Evolutionary conservation across 2,329 filamentous ascomycete genomes (phyloP), one percentile per base, ranked within the genome.

Genomic region (Fusarium brachygibbosum): DNA sequence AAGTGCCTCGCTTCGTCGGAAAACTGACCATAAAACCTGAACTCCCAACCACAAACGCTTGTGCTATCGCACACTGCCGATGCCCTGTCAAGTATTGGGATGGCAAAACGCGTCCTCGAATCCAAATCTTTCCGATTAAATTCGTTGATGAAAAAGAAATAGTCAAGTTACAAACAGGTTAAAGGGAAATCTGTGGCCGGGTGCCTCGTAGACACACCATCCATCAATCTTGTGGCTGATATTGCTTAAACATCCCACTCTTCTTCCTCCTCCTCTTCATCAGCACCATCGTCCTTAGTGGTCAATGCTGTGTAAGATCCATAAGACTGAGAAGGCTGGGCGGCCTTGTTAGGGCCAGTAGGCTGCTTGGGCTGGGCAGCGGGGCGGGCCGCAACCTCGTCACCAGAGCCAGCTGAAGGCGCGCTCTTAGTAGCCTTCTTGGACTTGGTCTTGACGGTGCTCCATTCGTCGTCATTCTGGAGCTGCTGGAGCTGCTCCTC

Each of bases 401-500:
- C 77, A 21, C 76, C 78, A 9, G 80, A 80, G n/a, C 75, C 75
- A 60, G 71, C 76, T 3, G 79, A 75, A 51, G 72, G 68, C 31
- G 76, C 76, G 72, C 80, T 81, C 78, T 82, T 81, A 73, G 76
- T 60, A 50, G 76, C 76, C 74, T 81, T 81, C 79, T 82, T 81
- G 69, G 81, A 77, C 79, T 84, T 83, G 63, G 77, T 77, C 75
- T 82, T 84, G 50, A 91, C 88, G 32, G 88, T 88, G 76, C 81
- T 88, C 88, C 88, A 91, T 69, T 88, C 84, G 48, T 85, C 83
- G 21, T 77, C 80, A 29, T 80, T 80, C 71, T 84, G 84, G 57
- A 88, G 81, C 76, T 86, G 80, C 79, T 88, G 83, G 70, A 89
- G 80, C 79, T 90, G 87, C 78, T 89, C 86, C 77, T 90, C 87